phyloP scores from a whole-genome alignment of 306 rosid genomes.

The Inga oerstediana region DNA sequence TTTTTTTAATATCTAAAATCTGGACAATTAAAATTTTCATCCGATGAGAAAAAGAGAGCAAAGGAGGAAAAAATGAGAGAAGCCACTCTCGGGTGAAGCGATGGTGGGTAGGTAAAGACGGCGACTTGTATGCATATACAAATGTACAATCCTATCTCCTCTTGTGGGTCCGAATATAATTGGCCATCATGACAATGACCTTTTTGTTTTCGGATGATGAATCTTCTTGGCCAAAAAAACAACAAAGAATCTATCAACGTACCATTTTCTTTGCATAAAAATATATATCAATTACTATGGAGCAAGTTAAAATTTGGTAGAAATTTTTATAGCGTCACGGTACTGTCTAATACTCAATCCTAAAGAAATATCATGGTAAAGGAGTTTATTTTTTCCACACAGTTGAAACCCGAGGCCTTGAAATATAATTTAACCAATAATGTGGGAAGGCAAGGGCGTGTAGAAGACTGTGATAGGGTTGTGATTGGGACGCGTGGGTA shows the following conservation, averaged over 20 bases:
- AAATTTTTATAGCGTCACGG: too few species aligned
- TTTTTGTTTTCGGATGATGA: not conserved
- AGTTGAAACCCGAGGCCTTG: too few species aligned
- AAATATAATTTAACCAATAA: too few species aligned
- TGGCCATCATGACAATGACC: not conserved
- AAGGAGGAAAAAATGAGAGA: too few species aligned
- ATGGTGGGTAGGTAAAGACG: slow-evolving; percentile 56
- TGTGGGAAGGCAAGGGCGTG: not conserved
- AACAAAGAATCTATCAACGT: not conserved
- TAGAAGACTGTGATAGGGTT: not conserved
- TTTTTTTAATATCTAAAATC: too few species aligned
- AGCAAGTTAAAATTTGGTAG: not conserved
- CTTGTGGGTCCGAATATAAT: slow-evolving; percentile 32
- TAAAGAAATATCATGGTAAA: too few species aligned
- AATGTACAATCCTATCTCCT: slow-evolving; percentile 33
- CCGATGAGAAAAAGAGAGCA: too few species aligned
- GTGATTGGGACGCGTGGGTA: slow-evolving; percentile 40
- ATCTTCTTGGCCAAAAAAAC: not conserved
- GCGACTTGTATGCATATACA: slow-evolving; percentile 33
- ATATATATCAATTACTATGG: too few species aligned
- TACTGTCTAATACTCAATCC: not conserved
- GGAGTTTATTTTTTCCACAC: too few species aligned
- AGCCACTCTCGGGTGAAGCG: slow-evolving; percentile 27
- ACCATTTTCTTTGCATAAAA: too few species aligned
- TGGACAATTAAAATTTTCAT: too few species aligned